These are phyloP conservation scores for Aureobasidium sp. DNA, from an alignment of 2,329 filamentous ascomycete species.

Conservation along the genomic window DNA sequence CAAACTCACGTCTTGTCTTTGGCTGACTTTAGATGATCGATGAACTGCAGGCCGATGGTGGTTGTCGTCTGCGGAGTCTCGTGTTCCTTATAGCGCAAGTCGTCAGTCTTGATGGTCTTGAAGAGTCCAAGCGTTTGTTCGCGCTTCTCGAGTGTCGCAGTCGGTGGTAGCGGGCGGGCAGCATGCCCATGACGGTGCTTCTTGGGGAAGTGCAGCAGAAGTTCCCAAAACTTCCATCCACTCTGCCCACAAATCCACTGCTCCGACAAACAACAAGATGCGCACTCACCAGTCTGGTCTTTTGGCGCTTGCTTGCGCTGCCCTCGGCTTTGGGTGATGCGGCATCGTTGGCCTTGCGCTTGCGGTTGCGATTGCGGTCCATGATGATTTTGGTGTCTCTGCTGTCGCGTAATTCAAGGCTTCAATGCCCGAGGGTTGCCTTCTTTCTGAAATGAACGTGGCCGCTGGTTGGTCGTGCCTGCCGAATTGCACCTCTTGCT, in stretches of 20 bases:
- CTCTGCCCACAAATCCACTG: not conserved
- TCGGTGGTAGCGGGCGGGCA: not conserved
- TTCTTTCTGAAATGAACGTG: not conserved
- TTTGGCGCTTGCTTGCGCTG: constrained; percentile 14
- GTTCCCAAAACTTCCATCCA: too few relatives aligned
- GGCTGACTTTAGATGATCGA: constrained; percentile 66
- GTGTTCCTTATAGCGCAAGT: not conserved
- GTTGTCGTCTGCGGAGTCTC: constrained; percentile 9
- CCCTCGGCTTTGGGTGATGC: constrained; percentile 10
- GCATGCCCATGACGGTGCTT: not conserved
- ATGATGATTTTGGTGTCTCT: constrained; percentile 8
- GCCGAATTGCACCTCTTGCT: not conserved
- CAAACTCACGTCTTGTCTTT: constrained; percentile 68
- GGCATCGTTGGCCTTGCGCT: constrained; percentile 12
- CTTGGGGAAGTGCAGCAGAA: constrained; percentile 1
- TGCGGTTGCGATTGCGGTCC: constrained; percentile 15
- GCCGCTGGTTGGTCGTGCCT: not conserved
- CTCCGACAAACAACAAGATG: not conserved
- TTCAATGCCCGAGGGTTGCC: not conserved
- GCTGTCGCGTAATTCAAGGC: not conserved
- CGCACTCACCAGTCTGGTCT: constrained; percentile 12
- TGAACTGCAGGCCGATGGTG: constrained; percentile 60
- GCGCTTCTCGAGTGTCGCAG: not conserved
- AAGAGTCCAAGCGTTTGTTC: constrained; percentile 6
- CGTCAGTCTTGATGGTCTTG: not conserved